Evolutionary conservation across 495 filamentous ascomycete genomes (phyloP).

Genomic region (Aspergillus heteromorphus): DNA sequence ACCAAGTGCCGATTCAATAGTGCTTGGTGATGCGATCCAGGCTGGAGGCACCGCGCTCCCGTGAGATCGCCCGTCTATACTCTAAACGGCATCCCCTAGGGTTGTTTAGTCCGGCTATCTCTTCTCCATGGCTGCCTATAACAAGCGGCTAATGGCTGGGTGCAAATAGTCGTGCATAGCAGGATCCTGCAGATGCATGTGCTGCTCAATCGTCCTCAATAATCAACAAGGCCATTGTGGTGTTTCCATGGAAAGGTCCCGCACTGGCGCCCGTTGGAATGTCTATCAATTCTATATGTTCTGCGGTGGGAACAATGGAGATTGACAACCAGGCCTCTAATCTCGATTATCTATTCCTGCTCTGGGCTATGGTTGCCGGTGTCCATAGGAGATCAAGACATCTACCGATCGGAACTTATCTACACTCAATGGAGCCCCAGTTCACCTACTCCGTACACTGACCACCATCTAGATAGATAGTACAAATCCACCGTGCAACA

Average conservation of each 20-base stretch:
- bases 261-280: background rate
- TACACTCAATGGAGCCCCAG: too few relatives aligned
- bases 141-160: background rate
- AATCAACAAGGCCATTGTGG: constrained; percentile 6
- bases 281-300: background rate
- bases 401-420: too few relatives aligned
- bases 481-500: too few relatives aligned
- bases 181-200: background rate
- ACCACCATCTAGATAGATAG: too few relatives aligned
- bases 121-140: background rate
- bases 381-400: too few relatives aligned
- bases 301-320: background rate
- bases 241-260: constrained; percentile 6
- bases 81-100: background rate
- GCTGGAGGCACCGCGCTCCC: background rate
- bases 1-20: constrained; percentile 3
- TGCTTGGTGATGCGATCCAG: constrained; percentile 4
- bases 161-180: background rate
- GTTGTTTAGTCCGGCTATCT: background rate
- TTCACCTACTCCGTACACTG: too few relatives aligned
- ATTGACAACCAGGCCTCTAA: background rate
- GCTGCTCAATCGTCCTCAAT: constrained; percentile 5
- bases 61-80: background rate
- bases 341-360: too few relatives aligned
- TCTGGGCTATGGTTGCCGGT: too few relatives aligned